Percentiles rank a stretch among this genome's conserved stretches.
phyloP scores from a whole-genome alignment of 371 early-diverging fungal genomes.

The Encephalitozoon romaleae region DNA sequence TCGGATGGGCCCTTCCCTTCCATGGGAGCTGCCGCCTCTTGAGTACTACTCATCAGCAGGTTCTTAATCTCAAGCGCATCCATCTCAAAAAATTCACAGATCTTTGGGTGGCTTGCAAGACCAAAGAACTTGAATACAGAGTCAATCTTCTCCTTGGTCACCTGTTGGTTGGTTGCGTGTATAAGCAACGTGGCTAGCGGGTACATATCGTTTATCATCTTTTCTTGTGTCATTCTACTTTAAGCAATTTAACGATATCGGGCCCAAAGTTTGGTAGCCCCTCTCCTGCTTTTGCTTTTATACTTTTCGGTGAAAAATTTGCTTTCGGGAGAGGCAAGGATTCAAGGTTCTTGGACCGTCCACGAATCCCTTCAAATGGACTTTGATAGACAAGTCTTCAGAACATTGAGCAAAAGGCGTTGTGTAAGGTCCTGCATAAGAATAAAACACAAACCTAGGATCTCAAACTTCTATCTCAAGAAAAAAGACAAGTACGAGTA shows the following conservation, averaged over 20 bases:
- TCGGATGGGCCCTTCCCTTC: background rate
- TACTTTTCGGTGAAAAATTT: constrained; percentile 21
- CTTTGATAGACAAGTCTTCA: background rate
- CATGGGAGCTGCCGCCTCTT: background rate
- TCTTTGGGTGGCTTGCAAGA: constrained; percentile 28
- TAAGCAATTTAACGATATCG: constrained; percentile 44
- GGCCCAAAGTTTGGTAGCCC: constrained; percentile 24
- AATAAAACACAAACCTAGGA: background rate
- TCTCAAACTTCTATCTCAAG: constrained; percentile 36
- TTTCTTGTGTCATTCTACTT: constrained; percentile 12
- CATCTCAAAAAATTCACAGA: constrained; percentile 36
- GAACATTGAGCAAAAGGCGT: background rate
- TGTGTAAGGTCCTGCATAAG: background rate
- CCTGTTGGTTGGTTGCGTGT: constrained; percentile 29
- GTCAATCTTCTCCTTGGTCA: constrained; percentile 46
- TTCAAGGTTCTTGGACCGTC: background rate
- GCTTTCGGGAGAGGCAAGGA: background rate
- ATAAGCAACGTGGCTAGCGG: constrained; percentile 48
- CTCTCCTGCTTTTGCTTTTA: background rate
- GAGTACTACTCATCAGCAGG: constrained; percentile 18
- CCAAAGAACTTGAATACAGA: constrained; percentile 39
- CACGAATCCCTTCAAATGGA: background rate
- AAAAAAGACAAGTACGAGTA: constrained; percentile 22
- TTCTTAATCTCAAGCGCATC: constrained; percentile 26
- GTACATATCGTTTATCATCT: constrained; percentile 41